Base-by-base conservation (phyloP, 768 basidiomycete species). In the Lanmaoa rubissima region DNA sequence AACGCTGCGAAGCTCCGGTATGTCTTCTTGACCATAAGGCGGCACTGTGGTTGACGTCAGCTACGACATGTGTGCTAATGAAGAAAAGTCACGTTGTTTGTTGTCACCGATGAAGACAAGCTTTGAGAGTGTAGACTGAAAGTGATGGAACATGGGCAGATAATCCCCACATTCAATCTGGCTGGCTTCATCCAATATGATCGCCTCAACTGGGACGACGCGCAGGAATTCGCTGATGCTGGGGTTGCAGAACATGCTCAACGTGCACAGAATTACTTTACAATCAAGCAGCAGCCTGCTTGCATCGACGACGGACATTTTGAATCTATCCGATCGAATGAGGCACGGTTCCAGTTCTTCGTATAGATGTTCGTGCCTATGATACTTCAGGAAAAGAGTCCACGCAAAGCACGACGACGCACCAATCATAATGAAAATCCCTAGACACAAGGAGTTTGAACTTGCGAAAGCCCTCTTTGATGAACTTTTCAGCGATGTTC, bases 1-100 rank as follows among this genome's bases (percentile, higher is more conserved):
- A 28, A 92, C 81, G 58, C 88, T 90, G 54, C 83, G 77, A 17
- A 92, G 76, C n/a, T 79, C 77, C 49, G 76, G 66, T 38, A 87
- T 70, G 21, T 87, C 80, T 55, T 91, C 90, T 60, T 87, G 82
- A 10, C 90, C 90, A 80, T 78, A 82, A 3, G 91, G 91, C 50
- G 90, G 86, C 61, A 93, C 90, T 92, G 53, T 36, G 16, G 17
- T 28, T 35, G 13, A 31, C 2, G 41, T 61, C 53, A 56, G 60
- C 40, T 36, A 48, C 21, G n/a, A 21, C 6, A 43, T 13, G 1
- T 2, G 2, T 11, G n/a, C 5, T 7, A 32, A 50, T 4, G 38
- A 34, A 43, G n/a, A 42, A 13, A 39, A 21, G 59, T 54, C 28
- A 76, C 76, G 40, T 63, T 77, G 76, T 58, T 68, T 74, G 44